phyloP scores from a whole-genome alignment of 441 rosid species.

The Adansonia gregorii region DNA sequence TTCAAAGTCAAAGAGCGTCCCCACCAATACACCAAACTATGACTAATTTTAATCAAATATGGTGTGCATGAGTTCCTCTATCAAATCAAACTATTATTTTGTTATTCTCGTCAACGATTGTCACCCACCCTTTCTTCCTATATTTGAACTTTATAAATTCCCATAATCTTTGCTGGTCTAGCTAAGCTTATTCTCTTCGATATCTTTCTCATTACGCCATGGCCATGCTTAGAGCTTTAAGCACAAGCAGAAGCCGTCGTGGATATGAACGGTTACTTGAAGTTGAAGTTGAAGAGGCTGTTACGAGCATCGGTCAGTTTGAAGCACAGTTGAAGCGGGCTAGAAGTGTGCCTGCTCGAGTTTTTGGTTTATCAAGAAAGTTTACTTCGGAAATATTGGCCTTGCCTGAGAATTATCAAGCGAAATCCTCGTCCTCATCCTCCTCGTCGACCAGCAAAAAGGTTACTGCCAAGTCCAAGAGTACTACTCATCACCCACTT shows the following conservation, averaged over 20 bases:
- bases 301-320: not conserved
- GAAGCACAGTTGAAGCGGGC: slow-evolving; percentile 41
- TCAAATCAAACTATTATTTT: not conserved
- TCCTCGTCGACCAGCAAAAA: slow-evolving; percentile 31
- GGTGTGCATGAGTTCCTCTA: not conserved
- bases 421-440: slow-evolving; percentile 14
- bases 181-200: not conserved
- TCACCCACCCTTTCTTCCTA: slow-evolving; percentile 16
- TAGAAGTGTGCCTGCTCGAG: slow-evolving; percentile 46
- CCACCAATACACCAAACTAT: slow-evolving; percentile 18
- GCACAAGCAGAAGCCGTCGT: slow-evolving; percentile 49
- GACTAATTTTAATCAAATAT: slow-evolving; percentile 1
- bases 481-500: slow-evolving; percentile 58
- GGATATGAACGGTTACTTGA: slow-evolving; percentile 56
- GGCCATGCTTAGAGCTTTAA: slow-evolving; percentile 76
- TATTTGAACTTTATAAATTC: not conserved
- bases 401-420: slow-evolving; percentile 31
- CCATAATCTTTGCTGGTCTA: not conserved
- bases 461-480: slow-evolving; percentile 31
- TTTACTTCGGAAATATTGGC: not conserved
- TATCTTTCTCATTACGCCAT: slow-evolving; percentile 3
- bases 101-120: not conserved
- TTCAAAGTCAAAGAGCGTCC: not conserved
- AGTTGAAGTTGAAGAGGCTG: not conserved
- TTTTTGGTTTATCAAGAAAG: slow-evolving; percentile 38